Evolutionary conservation across 371 early-diverging fungal genomes (phyloP), one percentile per base, ranked within the genome.

Genomic region (Syncephalis plumigaleata): DNA sequence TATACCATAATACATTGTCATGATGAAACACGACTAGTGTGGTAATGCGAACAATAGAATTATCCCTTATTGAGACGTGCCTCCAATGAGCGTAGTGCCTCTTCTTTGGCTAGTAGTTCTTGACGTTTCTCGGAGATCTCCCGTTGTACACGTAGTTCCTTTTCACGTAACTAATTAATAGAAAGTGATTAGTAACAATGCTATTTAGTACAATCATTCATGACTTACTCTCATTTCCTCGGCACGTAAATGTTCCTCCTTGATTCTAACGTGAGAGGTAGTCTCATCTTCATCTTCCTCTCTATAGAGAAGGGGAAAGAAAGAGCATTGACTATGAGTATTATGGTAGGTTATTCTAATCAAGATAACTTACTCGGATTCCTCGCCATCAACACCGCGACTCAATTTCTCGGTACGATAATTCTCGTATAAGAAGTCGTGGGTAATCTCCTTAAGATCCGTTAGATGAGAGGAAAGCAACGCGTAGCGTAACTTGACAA

Each of bases 351-450:
- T 31, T 64, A n/a, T n/a, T n/a, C n/a, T 66, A 50, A 65, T 65
- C 36, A 58, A 56, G 42, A 70, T 68, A 60, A 68, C 63, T 51
- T 72, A 70, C 42, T 72, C 73, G 18, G 64, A 61, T 46, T 70
- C 65, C 50, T 65, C 44, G 7, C 61, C 58, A 25, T 59, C 54
- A 55, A 65, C 66, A 42, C 65, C 52, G 26, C 74, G 74, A 52
- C 75, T 75, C 31, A 97, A 79, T 70, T 91, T 84, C 62, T 82
- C 91, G 21, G 97, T 88, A 72, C 96, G 88, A 62, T 92, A 96
- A 64, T 89, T 84, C 59, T 96, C 97, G 60, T 96, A 96, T 51
- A 91, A 73, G 39, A 87, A 72, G 60, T 91, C 87, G 60, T 91
- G 85, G 21, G 92, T 96, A 61, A 80, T 80, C 61, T 91, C 91